phyloP scores from a whole-genome alignment of 495 filamentous ascomycete genomes.

The Cudoniella acicularis region DNA sequence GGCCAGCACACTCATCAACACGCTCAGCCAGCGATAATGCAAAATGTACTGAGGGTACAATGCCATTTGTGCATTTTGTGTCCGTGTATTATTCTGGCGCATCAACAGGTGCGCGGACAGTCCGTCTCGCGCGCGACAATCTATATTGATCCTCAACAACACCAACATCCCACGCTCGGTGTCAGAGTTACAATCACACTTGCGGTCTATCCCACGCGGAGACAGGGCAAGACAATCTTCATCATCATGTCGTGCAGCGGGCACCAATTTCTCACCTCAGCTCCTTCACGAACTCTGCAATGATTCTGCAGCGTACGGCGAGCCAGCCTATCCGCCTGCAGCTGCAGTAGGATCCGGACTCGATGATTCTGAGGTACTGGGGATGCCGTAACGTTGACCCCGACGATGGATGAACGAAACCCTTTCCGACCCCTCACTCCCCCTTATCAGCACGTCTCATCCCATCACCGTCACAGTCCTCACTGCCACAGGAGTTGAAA shows the following conservation, averaged over 20 bases:
- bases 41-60: no score
- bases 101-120: no score
- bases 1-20: not conserved
- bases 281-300: not conserved
- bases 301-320: no score
- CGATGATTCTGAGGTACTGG: not conserved
- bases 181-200: not conserved
- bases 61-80: not conserved
- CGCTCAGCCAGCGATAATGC: not conserved
- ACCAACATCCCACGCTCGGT: not conserved
- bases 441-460: not conserved
- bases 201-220: not conserved
- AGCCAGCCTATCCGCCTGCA: not conserved
- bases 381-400: not conserved
- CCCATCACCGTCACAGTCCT: not conserved
- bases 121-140: not conserved
- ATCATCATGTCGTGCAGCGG: not conserved
- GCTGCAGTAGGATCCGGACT: not conserved
- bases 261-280: not conserved
- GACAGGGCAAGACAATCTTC: not conserved
- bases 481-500: not conserved
- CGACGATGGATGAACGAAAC: not conserved
- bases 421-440: not conserved
- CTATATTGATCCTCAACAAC: not conserved
- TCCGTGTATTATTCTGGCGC: not conserved